These are phyloP conservation scores for Haplosporangium sp. DNA, from an alignment of 371 early-diverging fungal species.

Conservation along the genomic window DNA sequence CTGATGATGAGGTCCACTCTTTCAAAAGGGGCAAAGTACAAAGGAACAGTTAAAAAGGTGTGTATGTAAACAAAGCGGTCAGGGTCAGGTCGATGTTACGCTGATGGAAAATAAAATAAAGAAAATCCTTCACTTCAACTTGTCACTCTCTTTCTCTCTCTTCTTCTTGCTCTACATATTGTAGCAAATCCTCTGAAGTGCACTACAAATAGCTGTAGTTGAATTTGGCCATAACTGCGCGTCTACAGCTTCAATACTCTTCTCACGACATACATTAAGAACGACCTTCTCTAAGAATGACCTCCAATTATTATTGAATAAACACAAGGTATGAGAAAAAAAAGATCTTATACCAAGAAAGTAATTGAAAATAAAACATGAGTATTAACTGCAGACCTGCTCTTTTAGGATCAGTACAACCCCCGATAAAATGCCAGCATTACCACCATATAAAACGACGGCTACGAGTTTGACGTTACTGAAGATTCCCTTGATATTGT, in stretches of 20 bases:
- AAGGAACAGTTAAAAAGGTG: background rate
- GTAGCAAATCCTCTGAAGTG: background rate
- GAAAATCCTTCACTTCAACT: background rate
- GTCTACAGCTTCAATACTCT: background rate
- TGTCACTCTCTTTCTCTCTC: background rate
- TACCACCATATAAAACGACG: background rate
- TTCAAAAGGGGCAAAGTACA: background rate
- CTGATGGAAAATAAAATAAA: background rate
- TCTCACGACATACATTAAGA: background rate
- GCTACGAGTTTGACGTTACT: background rate
- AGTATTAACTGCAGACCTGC: background rate
- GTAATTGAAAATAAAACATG: too few relatives aligned
- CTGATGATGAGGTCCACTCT: background rate
- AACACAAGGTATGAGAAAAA: background rate
- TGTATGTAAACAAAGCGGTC: background rate
- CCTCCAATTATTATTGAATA: background rate
- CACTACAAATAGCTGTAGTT: background rate
- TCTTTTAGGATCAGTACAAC: background rate
- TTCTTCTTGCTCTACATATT: background rate
- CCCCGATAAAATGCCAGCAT: background rate
- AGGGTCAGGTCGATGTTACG: background rate
- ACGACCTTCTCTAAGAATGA: conserved; percentile 2
- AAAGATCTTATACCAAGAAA: background rate
- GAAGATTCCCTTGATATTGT: background rate
- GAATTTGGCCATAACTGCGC: background rate